These are phyloP conservation scores for Auxenochlorella pyrenoidosa DNA, from an alignment of 139 green algal genomes.

Conservation along the genomic window DNA sequence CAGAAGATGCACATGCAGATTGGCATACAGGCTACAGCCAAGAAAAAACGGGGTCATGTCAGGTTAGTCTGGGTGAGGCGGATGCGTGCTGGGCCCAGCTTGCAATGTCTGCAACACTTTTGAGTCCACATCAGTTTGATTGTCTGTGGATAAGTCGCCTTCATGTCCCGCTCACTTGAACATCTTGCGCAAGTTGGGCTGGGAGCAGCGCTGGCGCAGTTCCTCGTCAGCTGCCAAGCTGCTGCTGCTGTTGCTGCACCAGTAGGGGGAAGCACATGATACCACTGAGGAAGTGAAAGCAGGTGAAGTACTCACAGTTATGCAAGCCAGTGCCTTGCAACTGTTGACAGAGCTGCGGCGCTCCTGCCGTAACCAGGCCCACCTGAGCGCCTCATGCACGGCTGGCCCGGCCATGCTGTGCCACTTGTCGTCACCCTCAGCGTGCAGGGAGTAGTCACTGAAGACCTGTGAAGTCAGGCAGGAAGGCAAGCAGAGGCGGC, in stretches of 20 bases:
- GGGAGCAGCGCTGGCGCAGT: not conserved
- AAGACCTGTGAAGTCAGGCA: not conserved
- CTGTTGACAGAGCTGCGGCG: not conserved
- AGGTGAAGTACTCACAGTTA: not conserved
- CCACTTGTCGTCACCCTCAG: slow-evolving; percentile 21
- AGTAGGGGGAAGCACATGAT: not conserved
- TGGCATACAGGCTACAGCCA: slow-evolving; percentile 9
- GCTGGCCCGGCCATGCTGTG: not conserved
- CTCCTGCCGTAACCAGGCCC: not conserved
- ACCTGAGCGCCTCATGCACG: slow-evolving; percentile 9
- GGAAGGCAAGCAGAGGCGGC: no score
- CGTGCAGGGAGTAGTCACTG: not conserved
- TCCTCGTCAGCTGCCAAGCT: not conserved
- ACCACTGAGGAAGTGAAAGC: not conserved
- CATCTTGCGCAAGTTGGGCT: not conserved
- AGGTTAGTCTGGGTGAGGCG: not conserved
- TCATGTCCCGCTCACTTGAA: not conserved
- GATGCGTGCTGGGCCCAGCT: not conserved
- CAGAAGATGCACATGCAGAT: slow-evolving; percentile 14
- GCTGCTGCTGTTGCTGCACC: slow-evolving; percentile 1
- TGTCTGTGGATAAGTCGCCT: no score
- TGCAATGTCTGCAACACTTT: no score
- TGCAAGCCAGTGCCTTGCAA: not conserved
- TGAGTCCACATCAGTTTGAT: no score
- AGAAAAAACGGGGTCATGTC: no score